These are phyloP conservation scores for Neoboletus brunneissimus DNA, from an alignment of 768 basidiomycete species.

Conservation along the genomic window DNA sequence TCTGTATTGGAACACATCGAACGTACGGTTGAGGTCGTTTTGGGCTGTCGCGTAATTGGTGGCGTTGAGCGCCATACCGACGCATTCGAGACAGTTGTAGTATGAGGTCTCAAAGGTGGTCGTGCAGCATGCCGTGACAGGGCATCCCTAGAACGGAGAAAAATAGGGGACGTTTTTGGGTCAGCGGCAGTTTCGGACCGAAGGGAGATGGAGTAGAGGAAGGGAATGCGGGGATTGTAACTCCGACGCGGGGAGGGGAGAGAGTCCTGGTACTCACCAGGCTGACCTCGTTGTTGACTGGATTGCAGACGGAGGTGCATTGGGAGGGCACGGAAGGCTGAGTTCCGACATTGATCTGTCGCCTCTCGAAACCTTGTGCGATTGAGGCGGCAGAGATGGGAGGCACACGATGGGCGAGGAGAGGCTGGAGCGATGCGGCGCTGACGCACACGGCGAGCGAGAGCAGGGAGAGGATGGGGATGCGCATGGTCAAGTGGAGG, in stretches of 20 bases:
- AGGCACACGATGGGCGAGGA: constrained; percentile 1
- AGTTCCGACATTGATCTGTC: constrained; percentile 17
- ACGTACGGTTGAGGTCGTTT: constrained; percentile 36
- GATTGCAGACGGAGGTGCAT: constrained; percentile 23
- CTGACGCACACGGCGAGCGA: neutral
- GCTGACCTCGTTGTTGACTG: constrained; percentile 23
- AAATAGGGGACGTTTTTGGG: neutral
- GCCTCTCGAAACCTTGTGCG: neutral
- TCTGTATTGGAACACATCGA: no score
- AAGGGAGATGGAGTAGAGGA: neutral
- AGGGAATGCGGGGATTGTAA: neutral
- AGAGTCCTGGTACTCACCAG: constrained; percentile 17
- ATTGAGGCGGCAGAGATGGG: neutral
- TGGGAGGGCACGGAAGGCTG: constrained; percentile 20
- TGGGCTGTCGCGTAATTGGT: constrained; percentile 32
- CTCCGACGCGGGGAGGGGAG: constrained; percentile 1
- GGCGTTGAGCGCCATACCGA: constrained; percentile 27
- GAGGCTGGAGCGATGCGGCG: constrained; percentile 2
- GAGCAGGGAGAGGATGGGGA: constrained; percentile 1
- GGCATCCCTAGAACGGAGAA: constrained; percentile 24
- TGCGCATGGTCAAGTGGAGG: constrained; percentile 13
- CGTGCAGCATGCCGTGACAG: constrained; percentile 38
- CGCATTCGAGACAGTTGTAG: constrained; percentile 43
- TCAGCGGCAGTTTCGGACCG: neutral
- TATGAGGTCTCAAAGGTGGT: constrained; percentile 37